Base-by-base conservation (phyloP, 208 protist genomes). In the Porcisia hertigi region DNA sequence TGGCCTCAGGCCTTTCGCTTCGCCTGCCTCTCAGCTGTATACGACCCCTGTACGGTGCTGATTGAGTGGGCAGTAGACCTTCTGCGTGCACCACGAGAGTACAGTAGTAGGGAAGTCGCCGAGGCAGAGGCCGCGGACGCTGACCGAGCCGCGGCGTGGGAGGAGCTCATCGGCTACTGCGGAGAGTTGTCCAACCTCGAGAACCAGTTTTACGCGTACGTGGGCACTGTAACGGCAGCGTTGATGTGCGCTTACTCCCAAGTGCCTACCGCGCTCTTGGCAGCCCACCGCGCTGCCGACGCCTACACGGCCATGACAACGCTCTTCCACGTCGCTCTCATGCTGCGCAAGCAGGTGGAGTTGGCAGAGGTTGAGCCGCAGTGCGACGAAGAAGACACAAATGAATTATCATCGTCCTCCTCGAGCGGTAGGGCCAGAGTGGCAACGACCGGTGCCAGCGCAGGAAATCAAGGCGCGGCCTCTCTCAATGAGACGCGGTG, bases 1-100 rank as follows among this genome's bases (percentile, higher is more conserved):
- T 96, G 92, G 92, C 60, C 73, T 41, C 88, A 92, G 64, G 92
- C 92, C 0, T 91, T 83, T 63, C 87, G 88, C 62, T 90, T 92
- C 75, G 84, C 90, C 25, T 62, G 69, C 11, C 79, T 94, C 53
- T 82, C 78, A 1, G 59, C 81, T 5, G 82, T 57, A 6, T 76
- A 83, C 36, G 84, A 90, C 78, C 57, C 82, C 63, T 86, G 77
- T 70, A 25, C 41, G 4, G 90, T 96, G 60, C 80, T 94, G 57
- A 79, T 86, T 43, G 84, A 86, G 79, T 92, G 89, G 78, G 92
- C 82, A 53, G 63, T 87, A 25, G 83, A 94, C 77, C 80, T 94
- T 36, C 72, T 87, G 41, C 79, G 55, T 20, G 20, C 70, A 6
- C 59, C 75, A 72, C 49, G 62, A 64, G 65, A 74, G 75, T 76